Base-by-base conservation (phyloP, 805 yeast genomes). In the Zygosaccharomyces kombuchaensis region DNA sequence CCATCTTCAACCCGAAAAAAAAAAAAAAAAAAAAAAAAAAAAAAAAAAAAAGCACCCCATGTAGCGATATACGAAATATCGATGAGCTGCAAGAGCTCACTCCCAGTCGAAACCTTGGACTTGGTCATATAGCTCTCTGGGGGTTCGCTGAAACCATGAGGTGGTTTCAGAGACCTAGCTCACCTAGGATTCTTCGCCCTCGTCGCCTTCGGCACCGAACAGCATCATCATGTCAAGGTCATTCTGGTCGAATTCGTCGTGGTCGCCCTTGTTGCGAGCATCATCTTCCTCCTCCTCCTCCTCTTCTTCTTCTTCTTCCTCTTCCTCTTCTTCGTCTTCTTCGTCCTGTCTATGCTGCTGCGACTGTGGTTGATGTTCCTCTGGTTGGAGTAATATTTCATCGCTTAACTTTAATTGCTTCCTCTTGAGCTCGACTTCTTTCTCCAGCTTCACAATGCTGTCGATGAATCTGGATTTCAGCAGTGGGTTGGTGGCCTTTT, bases 391-490 rank as follows among this genome's bases (percentile, higher is more conserved):
- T 13, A 56, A 40, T 5, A 48, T 52, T 9, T 63, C 69, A 44
- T 65, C 73, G 41, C 63, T 66, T 12, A 52, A 62, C 53, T 67
- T 70, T 56, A 89, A 70, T 57, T 84, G 88, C 48, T 82, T 73
- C 66, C 76, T 77, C 70, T 91, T 93, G 59, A 81, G 74, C 44
- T 88, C 96, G 48, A 88, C 74, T 56, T 91, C 96, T 44, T 82
- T 81, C 63, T 81, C 82, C 59, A 93, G 74, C 50, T 90, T 82
- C 47, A 75, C 77, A 42, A 87, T 85, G 42, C 84, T 89, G 53
- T 85, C 93, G 56, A 82, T 75, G 62, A 90, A 86, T 68, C 97
- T 82, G 65, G 83, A 85, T 59, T 83, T 81, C 79, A 93, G 75
- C 68, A 91, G 83, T 55, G 91, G 90, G 60, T 88, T 88, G 2